Evolutionary conservation across 345 rosid genomes (phyloP), one percentile per base, ranked within the genome.

Genomic region (Ailanthus altissimus): DNA sequence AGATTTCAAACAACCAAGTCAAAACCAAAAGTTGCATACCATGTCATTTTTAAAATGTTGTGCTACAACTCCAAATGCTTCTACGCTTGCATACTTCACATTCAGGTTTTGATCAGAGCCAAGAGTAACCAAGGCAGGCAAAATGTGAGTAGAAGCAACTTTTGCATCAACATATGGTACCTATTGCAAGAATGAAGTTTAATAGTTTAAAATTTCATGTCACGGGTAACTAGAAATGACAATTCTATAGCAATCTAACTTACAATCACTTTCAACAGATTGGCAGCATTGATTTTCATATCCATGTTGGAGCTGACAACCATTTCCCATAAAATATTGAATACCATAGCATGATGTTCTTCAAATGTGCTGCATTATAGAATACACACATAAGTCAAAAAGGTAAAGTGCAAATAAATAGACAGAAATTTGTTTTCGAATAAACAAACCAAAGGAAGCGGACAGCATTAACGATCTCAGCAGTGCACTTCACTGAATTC

Each of bases 11-110:
- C n/a, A 36, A 65, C 54, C 5, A 25, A n/a, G n/a, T 70, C 16
- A 45, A 59, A 56, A 43, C 0, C 54, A 69, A 63, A 69, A 63
- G 70, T 16, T 5, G 25, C 10, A 77, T 87, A 95, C 99, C 92
- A 89, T 85, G 81, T 95, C 98, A 72, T 88, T 90, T 85, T 92
- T 95, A 79, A 93, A 95, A 85, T 95, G 94, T 70, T 93, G 98
- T 42, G 97, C 98, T 75, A 93, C 99, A 79, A 96, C 88, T 38
- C 99, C 99, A 81, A 95, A 93, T 72, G 98, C 98, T 74, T 95
- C 99, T 76, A 95, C 92, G 87, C 99, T 95, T 71, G 94, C 97
- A 81, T 92, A 90, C 83, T 93, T 95, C 66, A 95, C 98, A 84
- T 82, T 88, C 74, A 90, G 88, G 83, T 93, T 89, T 85, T 86